Conservation (phyloP, 768 basidiomycete genomes). For the Boletus vinaceobasis region DNA sequence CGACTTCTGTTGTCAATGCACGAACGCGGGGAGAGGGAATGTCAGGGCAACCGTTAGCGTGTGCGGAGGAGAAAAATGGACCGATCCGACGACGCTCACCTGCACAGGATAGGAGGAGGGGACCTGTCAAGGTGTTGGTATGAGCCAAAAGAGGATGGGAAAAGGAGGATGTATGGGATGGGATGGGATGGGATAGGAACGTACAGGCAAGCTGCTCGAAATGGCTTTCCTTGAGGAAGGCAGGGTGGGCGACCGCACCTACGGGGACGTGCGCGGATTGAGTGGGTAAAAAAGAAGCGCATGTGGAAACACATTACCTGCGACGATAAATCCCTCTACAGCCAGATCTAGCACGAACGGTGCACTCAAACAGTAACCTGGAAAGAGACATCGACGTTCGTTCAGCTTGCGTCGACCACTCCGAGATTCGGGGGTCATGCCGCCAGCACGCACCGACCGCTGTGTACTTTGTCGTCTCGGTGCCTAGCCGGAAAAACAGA, state of each 20-base stretch:
- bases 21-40: too few relatives aligned
- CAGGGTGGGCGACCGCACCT: slow-evolving; percentile 53
- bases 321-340: neutral
- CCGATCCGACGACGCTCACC: slow-evolving; percentile 8
- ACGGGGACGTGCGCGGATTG: neutral
- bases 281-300: neutral
- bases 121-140: too few relatives aligned
- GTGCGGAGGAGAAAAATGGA: neutral
- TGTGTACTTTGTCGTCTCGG: slow-evolving; percentile 36
- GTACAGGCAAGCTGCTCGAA: slow-evolving; percentile 43
- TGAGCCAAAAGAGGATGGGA: neutral
- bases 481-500: slow-evolving; percentile 12
- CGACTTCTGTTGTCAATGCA: slow-evolving; percentile 39
- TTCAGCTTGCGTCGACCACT: neutral
- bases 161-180: too few relatives aligned
- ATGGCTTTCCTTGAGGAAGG: slow-evolving; percentile 48
- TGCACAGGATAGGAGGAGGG: neutral
- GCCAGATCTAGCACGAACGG: neutral
- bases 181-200: neutral
- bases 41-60: neutral
- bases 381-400: neutral
- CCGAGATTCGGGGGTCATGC: neutral
- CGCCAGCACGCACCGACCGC: slow-evolving; percentile 40
- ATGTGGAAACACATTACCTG: neutral
- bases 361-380: slow-evolving; percentile 25